These are phyloP conservation scores for Blepharisma japonicum DNA, from an alignment of 73 alveolate species.

Conservation along the genomic window DNA sequence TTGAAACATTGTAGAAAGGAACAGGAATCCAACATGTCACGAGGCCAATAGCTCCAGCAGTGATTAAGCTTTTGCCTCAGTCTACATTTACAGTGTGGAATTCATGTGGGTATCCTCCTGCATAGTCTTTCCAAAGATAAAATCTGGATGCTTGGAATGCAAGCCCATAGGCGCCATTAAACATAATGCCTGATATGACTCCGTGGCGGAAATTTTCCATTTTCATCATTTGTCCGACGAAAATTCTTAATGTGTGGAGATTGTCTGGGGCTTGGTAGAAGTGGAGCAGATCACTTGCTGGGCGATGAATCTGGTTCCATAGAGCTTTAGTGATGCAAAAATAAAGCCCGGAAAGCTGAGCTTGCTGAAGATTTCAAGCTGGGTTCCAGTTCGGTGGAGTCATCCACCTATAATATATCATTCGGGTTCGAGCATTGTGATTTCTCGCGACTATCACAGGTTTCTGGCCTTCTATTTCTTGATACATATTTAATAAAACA, in stretches of 20 bases:
- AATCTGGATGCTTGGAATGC: neutral
- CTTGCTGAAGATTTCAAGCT: slow-evolving; percentile 11
- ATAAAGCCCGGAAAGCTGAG: neutral
- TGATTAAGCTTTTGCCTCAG: slow-evolving; percentile 15
- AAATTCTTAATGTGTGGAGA: neutral
- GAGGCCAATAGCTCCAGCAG: slow-evolving; percentile 2
- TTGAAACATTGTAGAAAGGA: neutral
- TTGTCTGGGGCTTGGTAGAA: slow-evolving; percentile 8
- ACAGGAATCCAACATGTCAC: slow-evolving; percentile 28
- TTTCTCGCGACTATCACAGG: slow-evolving; percentile 26
- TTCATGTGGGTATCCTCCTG: slow-evolving; percentile 14
- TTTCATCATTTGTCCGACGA: slow-evolving; percentile 17
- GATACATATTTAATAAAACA: slow-evolving; percentile 20
- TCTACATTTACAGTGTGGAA: neutral
- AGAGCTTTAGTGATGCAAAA: slow-evolving; percentile 14
- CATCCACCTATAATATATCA: slow-evolving; percentile 18
- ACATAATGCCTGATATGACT: neutral
- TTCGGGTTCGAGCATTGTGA: slow-evolving; percentile 16
- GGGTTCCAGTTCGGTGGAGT: slow-evolving; percentile 18
- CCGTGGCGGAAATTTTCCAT: slow-evolving; percentile 26
- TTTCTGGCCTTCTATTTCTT: slow-evolving; percentile 32
- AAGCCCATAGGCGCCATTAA: neutral
- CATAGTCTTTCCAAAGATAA: slow-evolving; percentile 6
- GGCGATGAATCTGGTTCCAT: neutral
- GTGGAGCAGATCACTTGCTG: neutral